A percentile compares a stretch with the other conserved stretches of the same genome.
Conservation (phyloP, 306 rosid genomes). For the Canavalia ensiformis region DNA sequence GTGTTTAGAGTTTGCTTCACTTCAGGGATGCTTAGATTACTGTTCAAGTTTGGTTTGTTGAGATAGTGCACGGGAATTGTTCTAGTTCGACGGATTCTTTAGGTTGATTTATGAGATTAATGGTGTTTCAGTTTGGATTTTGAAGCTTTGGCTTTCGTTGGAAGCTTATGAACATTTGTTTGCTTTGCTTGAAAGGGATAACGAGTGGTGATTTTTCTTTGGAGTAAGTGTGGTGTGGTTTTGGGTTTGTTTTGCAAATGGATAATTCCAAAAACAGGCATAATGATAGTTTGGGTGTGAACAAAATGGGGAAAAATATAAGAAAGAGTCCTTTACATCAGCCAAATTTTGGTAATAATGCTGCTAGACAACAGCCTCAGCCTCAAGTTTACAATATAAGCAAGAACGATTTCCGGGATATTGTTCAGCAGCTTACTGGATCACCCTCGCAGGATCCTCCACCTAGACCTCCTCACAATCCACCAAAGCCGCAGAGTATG, state of each 20-base stretch:
- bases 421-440: slow-evolving; percentile 97
- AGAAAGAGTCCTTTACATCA: slow-evolving; percentile 93
- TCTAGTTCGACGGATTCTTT: slow-evolving; percentile 8
- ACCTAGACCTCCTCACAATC: slow-evolving; percentile 80
- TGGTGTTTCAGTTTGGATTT: slow-evolving; percentile 40
- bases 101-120: slow-evolving; percentile 17
- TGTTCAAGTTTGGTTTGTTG: slow-evolving; percentile 34
- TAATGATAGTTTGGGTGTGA: slow-evolving; percentile 85
- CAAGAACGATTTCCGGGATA: slow-evolving; percentile 90
- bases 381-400: slow-evolving; percentile 97
- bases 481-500: slow-evolving; percentile 84
- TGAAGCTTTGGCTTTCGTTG: slow-evolving; percentile 41
- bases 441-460: slow-evolving; percentile 87
- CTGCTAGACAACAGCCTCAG: slow-evolving; percentile 87
- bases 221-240: slow-evolving; percentile 36
- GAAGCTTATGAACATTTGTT: slow-evolving; percentile 55
- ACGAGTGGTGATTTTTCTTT: slow-evolving; percentile 36
- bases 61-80: slow-evolving; percentile 28
- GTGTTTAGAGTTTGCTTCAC: slow-evolving; percentile 47
- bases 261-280: slow-evolving; percentile 77
- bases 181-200: slow-evolving; percentile 48
- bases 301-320: slow-evolving; percentile 87
- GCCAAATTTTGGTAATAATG: slow-evolving; percentile 72
- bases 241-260: slow-evolving; percentile 54
- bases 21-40: slow-evolving; percentile 45